phyloP scores from a whole-genome alignment of 1,284 basidiomycete genomes.

The Gastroboletus turbinatus region DNA sequence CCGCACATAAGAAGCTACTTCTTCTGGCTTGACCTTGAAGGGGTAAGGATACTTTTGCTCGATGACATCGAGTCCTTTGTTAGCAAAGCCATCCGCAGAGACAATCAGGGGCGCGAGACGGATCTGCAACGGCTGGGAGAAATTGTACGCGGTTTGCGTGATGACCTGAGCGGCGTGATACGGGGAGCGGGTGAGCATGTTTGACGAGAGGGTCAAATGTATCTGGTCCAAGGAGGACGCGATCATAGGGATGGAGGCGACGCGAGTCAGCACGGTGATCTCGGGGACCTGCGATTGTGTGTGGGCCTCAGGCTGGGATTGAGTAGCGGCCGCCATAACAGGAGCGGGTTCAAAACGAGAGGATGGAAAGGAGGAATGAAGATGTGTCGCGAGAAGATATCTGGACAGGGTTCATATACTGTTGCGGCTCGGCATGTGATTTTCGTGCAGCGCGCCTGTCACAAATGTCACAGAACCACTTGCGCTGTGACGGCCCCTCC shows the following conservation, averaged over 20 bases:
- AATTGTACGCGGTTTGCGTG: conserved; percentile 57
- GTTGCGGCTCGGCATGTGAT: conserved; percentile 25
- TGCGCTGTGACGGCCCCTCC: neutral
- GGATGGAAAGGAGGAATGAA: conserved; percentile 3
- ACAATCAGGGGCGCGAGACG: conserved; percentile 63
- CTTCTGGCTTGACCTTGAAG: conserved; percentile 70
- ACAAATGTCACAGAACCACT: conserved; percentile 23
- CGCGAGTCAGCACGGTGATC: conserved; percentile 59
- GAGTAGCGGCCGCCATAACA: conserved; percentile 44
- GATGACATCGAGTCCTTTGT: conserved; percentile 73
- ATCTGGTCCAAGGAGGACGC: conserved; percentile 59
- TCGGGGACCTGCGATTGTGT: conserved; percentile 42
- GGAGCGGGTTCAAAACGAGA: conserved; percentile 1
- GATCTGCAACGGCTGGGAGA: conserved; percentile 62
- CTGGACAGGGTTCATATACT: conserved; percentile 34
- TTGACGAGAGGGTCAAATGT: conserved; percentile 56
- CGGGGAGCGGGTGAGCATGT: conserved; percentile 59
- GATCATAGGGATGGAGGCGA: conserved; percentile 69
- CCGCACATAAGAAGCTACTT: conserved; percentile 61
- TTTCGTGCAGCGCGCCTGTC: conserved; percentile 19
- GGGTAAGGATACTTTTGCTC: conserved; percentile 72
- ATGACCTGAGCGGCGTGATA: conserved; percentile 63
- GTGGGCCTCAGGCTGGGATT: conserved; percentile 34
- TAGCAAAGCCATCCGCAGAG: conserved; percentile 62
- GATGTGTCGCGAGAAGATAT: conserved; percentile 6